A percentile compares a stretch with the other conserved stretches of the same genome.
phyloP scores from a whole-genome alignment of 2,329 filamentous ascomycete species.

The Xylariaceae sp. region DNA sequence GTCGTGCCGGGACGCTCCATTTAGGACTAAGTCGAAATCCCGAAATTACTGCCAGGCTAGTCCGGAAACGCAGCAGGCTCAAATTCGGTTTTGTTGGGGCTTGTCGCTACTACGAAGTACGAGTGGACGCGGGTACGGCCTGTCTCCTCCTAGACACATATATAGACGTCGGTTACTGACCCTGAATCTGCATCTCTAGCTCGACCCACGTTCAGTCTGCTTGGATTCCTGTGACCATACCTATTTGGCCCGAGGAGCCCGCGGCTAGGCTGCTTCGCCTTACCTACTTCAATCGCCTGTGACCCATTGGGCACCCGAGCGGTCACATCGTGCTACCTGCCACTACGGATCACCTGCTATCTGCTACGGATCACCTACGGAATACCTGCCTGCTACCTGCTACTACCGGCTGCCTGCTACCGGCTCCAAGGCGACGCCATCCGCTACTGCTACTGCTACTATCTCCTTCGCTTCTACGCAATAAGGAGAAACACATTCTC shows the following conservation, averaged over 20 bases:
- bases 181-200: constrained; percentile 1
- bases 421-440: too few relatives aligned
- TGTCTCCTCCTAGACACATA: neutral
- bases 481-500: neutral
- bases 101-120: neutral
- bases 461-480: too few relatives aligned
- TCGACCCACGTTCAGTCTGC: neutral
- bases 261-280: neutral
- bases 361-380: neutral
- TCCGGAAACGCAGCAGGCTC: neutral
- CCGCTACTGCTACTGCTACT: too few relatives aligned
- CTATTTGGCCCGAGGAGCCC: neutral
- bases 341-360: neutral
- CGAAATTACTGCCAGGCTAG: neutral
- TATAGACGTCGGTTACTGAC: neutral
- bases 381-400: neutral
- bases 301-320: neutral
- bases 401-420: neutral
- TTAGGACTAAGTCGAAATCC: neutral
- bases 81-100: neutral
- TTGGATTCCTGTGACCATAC: neutral
- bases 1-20: too few relatives aligned
- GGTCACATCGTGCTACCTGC: neutral
- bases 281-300: neutral
- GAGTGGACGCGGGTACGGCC: neutral